These are phyloP conservation scores for Oryza brachyantha DNA, from an alignment of 176 grass and related monocot species.

Conservation along the genomic window DNA sequence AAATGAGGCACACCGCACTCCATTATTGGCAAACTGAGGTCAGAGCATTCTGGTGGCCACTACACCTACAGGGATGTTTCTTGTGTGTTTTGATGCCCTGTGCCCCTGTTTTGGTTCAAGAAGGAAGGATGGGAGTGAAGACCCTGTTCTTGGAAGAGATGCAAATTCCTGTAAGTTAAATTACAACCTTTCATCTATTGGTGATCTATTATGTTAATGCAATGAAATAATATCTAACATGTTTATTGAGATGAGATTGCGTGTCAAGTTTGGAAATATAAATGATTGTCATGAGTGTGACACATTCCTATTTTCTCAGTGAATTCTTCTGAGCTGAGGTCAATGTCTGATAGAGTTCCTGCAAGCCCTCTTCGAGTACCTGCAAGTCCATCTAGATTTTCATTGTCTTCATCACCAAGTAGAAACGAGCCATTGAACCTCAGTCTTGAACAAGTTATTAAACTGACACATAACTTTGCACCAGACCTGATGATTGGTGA, in stretches of 20 bases:
- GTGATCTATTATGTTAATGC: not conserved
- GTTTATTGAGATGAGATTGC: conserved; percentile 23
- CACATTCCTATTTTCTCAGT: conserved; percentile 48
- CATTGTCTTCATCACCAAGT: conserved; percentile 61
- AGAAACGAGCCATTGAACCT: conserved; percentile 65
- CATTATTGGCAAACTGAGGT: conserved; percentile 24
- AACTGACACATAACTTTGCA: conserved; percentile 86
- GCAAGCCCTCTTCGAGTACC: conserved; percentile 61
- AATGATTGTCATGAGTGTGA: conserved; percentile 1
- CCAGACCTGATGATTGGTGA: conserved; percentile 59
- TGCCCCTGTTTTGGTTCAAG: conserved; percentile 75
- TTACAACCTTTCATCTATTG: not conserved
- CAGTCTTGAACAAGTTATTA: conserved; percentile 69
- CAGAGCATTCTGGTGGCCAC: conserved; percentile 39
- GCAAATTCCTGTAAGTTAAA: conserved; percentile 59
- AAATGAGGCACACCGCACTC: conserved; percentile 26
- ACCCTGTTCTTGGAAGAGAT: conserved; percentile 51
- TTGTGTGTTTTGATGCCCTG: conserved; percentile 60
- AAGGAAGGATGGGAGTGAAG: conserved; percentile 60
- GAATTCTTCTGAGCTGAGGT: conserved; percentile 59
- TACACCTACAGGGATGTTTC: conserved; percentile 57
- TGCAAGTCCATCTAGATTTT: conserved; percentile 87
- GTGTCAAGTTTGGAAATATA: not conserved
- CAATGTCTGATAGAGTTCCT: conserved; percentile 58
- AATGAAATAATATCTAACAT: not conserved